Percentiles rank a stretch among this genome's conserved stretches.
These are phyloP conservation scores for Stephania cephalantha DNA, from an alignment of 164 flowering plant genomes.

Conservation along the genomic window DNA sequence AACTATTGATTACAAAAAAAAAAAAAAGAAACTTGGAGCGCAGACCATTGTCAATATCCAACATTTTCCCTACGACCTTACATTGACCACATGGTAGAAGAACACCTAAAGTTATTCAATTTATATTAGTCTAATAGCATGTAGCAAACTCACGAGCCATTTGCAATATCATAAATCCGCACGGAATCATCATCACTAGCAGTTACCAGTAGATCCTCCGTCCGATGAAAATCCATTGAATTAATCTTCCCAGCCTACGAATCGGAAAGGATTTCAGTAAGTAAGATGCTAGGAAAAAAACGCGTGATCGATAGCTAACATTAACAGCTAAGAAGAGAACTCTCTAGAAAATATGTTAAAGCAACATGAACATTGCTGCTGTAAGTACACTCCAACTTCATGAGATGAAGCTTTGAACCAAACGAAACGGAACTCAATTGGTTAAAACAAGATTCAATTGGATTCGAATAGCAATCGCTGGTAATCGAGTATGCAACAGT, in stretches of 20 bases:
- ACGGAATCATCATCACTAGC: constrained; percentile 92
- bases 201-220: constrained; percentile 82
- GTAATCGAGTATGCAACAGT: too few species aligned
- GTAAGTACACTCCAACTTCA: too few species aligned
- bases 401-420: neutral
- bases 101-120: too few species aligned
- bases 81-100: too few species aligned
- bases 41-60: neutral
- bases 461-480: neutral
- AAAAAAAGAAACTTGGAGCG: too few species aligned
- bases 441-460: neutral
- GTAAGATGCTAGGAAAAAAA: neutral
- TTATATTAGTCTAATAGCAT: neutral
- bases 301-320: neutral
- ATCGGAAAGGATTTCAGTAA: neutral
- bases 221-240: constrained; percentile 91
- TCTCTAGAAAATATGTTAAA: neutral
- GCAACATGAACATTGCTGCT: neutral
- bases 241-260: constrained; percentile 75
- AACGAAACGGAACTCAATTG: neutral
- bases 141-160: constrained; percentile 63
- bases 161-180: constrained; percentile 73
- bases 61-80: neutral
- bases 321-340: neutral
- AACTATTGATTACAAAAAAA: neutral